phyloP scores from a whole-genome alignment of 202 grass and related monocot species.

The Saccharum hybrid region DNA sequence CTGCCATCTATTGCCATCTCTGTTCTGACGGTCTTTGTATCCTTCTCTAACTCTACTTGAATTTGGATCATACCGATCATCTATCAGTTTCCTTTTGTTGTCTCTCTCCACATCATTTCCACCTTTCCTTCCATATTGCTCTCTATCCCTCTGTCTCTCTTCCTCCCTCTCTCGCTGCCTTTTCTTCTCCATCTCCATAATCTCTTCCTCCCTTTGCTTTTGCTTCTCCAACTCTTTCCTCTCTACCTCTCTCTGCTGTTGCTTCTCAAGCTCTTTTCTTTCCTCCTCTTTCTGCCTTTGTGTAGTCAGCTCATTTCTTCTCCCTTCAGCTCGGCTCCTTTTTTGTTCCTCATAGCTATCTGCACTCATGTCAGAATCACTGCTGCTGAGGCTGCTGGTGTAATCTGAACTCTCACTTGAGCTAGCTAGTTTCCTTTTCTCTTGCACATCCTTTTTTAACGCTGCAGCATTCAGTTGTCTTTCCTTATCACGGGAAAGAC shows the following conservation, averaged over 20 bases:
- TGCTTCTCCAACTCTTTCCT: conserved; percentile 47
- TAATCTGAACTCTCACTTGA: conserved; percentile 73
- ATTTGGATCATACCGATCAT: conserved; percentile 52
- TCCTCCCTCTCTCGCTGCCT: conserved; percentile 33
- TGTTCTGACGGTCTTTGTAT: conserved; percentile 31
- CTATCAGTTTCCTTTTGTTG: conserved; percentile 50
- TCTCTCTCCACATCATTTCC: conserved; percentile 45
- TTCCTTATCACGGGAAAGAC: conserved; percentile 41
- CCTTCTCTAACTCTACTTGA: conserved; percentile 44
- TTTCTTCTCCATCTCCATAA: conserved; percentile 30
- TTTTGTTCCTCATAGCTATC: conserved; percentile 44
- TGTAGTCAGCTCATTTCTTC: conserved; percentile 41
- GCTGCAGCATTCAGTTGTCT: conserved; percentile 23
- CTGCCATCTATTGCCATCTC: conserved; percentile 40
- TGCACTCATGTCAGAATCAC: conserved; percentile 57
- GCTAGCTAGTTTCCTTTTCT: conserved; percentile 34
- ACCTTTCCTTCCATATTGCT: conserved; percentile 40
- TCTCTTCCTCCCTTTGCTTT: conserved; percentile 38
- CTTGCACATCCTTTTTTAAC: conserved; percentile 30
- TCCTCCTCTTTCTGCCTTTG: conserved; percentile 43
- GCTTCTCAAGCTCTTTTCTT: conserved; percentile 41
- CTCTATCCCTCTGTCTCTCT: conserved; percentile 46
- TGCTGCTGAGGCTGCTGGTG: conserved; percentile 57
- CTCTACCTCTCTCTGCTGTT: conserved; percentile 32
- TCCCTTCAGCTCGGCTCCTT: conserved; percentile 43